A percentile compares a stretch with the other conserved stretches of the same genome.
These are phyloP conservation scores for Hexamita inflata DNA, from an alignment of 208 protist species.

Conservation along the genomic window DNA sequence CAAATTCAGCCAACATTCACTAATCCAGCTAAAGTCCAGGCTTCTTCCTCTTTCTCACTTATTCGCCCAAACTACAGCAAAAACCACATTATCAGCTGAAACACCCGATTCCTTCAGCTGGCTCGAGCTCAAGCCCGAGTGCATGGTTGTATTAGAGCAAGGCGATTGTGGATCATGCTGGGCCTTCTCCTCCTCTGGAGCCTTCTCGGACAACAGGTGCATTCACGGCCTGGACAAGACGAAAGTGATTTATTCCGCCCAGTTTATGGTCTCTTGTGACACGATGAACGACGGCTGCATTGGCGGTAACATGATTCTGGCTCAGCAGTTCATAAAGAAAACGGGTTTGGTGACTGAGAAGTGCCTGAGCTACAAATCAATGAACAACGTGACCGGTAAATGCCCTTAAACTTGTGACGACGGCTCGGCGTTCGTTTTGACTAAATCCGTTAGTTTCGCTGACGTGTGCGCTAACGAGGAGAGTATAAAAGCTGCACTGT, in stretches of 20 bases:
- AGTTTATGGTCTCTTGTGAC: not conserved
- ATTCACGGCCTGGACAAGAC: not conserved
- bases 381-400: not conserved
- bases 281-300: not conserved
- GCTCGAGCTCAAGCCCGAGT: too few species aligned
- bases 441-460: not conserved
- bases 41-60: too few species aligned
- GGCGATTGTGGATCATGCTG: not conserved
- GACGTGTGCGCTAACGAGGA: not conserved
- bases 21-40: too few species aligned
- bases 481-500: not conserved
- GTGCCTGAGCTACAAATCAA: not conserved
- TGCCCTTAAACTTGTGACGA: not conserved
- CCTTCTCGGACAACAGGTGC: not conserved
- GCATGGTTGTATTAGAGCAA: too few species aligned
- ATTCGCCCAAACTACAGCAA: too few species aligned
- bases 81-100: too few species aligned
- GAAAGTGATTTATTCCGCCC: not conserved
- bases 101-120: too few species aligned
- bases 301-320: not conserved
- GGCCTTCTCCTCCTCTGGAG: not conserved
- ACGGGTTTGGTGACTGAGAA: not conserved
- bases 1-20: too few species aligned
- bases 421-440: not conserved
- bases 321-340: not conserved